Conservation (phyloP, 345 rosid genomes). For the Microthlaspi erraticum region DNA sequence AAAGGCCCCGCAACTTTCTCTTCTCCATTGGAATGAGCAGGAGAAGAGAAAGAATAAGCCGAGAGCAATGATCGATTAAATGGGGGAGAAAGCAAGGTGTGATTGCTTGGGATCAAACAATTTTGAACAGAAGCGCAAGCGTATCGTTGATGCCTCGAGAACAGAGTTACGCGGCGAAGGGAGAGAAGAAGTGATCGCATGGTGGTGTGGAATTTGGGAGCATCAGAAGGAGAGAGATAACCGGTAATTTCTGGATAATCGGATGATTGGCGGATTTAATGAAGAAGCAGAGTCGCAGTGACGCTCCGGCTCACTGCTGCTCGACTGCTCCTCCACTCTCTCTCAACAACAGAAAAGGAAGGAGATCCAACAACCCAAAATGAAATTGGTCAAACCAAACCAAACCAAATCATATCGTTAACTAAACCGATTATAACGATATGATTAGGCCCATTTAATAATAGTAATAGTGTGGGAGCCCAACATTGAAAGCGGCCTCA, state of each 20-base stretch:
- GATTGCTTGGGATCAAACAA: conserved; percentile 27
- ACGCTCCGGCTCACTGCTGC: conserved; percentile 11
- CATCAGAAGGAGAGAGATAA: background rate
- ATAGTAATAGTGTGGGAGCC: conserved; percentile 13
- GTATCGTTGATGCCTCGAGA: conserved; percentile 31
- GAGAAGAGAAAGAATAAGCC: conserved; percentile 1
- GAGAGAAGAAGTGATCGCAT: conserved; percentile 36
- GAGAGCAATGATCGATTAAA: background rate
- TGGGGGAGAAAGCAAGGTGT: conserved; percentile 2
- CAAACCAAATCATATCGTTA: background rate
- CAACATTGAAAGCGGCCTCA: conserved; percentile 4
- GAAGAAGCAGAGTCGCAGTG: conserved; percentile 10
- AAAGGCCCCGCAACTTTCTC: conserved; percentile 67
- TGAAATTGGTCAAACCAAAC: background rate
- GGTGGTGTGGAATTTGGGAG: background rate
- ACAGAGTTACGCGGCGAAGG: conserved; percentile 25
- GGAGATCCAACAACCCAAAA: conserved; percentile 2
- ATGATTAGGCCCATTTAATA: too few species aligned
- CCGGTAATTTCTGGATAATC: too few species aligned
- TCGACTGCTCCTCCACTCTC: conserved; percentile 8
- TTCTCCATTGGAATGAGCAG: conserved; percentile 44
- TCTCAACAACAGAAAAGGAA: background rate
- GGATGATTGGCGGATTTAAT: background rate
- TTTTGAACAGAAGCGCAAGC: conserved; percentile 14
- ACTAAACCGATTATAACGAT: conserved; percentile 18